These are phyloP conservation scores for Gleditsia sinensis DNA, from an alignment of 306 rosid genomes.

Conservation along the genomic window DNA sequence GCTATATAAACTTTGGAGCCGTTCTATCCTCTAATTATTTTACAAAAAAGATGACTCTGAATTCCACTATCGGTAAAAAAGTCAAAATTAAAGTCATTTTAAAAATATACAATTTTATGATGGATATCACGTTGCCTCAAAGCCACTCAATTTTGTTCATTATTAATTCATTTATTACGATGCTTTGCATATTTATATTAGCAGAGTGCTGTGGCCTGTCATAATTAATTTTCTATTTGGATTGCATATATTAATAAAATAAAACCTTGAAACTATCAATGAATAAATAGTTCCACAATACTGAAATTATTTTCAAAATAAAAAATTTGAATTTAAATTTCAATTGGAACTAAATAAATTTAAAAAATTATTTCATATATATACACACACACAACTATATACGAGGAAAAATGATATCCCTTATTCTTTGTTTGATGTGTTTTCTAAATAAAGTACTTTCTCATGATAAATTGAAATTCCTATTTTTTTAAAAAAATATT, in stretches of 20 bases:
- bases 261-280: background rate
- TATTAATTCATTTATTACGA: background rate
- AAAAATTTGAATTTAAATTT: too few relatives aligned
- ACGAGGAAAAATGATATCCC: too few relatives aligned
- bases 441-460: too few relatives aligned
- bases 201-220: slow-evolving; percentile 4
- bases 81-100: slow-evolving; percentile 34
- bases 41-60: slow-evolving; percentile 21
- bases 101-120: slow-evolving; percentile 2
- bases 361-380: too few relatives aligned
- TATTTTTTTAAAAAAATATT: too few relatives aligned
- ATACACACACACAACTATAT: too few relatives aligned
- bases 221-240: background rate
- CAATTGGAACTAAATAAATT: too few relatives aligned
- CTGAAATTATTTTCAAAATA: too few relatives aligned
- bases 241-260: background rate
- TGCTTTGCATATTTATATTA: slow-evolving; percentile 17
- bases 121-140: slow-evolving; percentile 16
- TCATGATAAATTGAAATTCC: too few relatives aligned
- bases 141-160: slow-evolving; percentile 15
- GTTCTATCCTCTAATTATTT: slow-evolving; percentile 18
- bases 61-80: slow-evolving; percentile 31
- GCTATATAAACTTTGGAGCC: too few relatives aligned
- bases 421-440: too few relatives aligned
- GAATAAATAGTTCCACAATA: too few relatives aligned